Percentiles rank a stretch among this genome's conserved stretches.
Conservation (phyloP, 306 rosid genomes). For the Vigna reflexopilosa region DNA sequence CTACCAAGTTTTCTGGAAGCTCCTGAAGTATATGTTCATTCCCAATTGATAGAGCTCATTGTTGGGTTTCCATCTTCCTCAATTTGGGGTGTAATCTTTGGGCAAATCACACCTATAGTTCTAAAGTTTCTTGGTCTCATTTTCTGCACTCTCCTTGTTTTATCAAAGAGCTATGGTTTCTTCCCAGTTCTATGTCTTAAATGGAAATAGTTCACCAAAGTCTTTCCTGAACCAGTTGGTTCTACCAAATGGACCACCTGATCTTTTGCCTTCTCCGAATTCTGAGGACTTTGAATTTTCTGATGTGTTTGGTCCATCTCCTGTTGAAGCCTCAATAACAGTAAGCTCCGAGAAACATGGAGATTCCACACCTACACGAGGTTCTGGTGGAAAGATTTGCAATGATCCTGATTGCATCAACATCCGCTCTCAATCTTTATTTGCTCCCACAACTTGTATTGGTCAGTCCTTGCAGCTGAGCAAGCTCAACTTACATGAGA, state of each 20-base stretch:
- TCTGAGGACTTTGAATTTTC: conserved; percentile 67
- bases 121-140: conserved; percentile 26
- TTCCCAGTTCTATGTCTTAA: conserved; percentile 57
- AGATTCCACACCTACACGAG: conserved; percentile 39
- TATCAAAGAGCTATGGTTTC: conserved; percentile 64
- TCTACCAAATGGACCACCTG: conserved; percentile 52
- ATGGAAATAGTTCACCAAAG: conserved; percentile 45
- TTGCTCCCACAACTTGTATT: conserved; percentile 55
- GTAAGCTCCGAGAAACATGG: conserved; percentile 42
- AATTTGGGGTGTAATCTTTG: conserved; percentile 32
- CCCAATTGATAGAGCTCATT: conserved; percentile 53
- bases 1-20: conserved; percentile 66
- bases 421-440: conserved; percentile 65
- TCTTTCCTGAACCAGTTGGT: conserved; percentile 55
- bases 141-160: conserved; percentile 28
- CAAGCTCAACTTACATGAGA: conserved; percentile 62
- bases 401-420: conserved; percentile 57
- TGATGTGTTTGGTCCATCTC: conserved; percentile 71
- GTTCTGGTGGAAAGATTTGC: conserved; percentile 50
- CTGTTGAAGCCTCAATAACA: conserved; percentile 55
- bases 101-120: conserved; percentile 39
- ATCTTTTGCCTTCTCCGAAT: conserved; percentile 50
- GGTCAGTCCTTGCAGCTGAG: conserved; percentile 58
- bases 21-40: conserved; percentile 56
- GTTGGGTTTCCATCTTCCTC: conserved; percentile 59